Base-by-base conservation (phyloP, 441 rosid species). In the Manihot esculenta region DNA sequence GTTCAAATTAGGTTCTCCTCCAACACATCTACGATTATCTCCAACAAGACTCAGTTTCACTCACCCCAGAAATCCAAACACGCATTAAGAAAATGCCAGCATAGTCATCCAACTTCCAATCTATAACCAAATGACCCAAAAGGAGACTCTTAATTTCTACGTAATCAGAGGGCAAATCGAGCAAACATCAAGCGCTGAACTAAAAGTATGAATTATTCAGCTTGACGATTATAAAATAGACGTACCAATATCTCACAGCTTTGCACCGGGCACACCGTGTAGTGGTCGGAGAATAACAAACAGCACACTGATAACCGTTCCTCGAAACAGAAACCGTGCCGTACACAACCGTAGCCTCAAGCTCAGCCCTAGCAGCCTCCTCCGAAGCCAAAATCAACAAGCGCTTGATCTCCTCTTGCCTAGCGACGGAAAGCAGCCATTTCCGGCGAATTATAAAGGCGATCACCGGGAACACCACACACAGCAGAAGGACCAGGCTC, bases 201-300 rank as follows among this genome's bases (percentile, higher is more conserved):
- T 33, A 30, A 55, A 33, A 21, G 5, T 41, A 33, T 33, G 64
- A 17, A 1, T 5, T 49, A 44, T 13, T 41, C 0, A 66, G 38
- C 44, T 23, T 11, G 57, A 27, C 47, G 23, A 13, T 57, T 2
- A 66, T n/a, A 50, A 66, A 73, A 72, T n/a, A 17, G 51, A 71
- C 90, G 18, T 77, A 95, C 99, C 99, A 95, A 76, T 95, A 95
- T 24, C 97, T 85, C 69, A 89, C 91, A 2, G 92, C 75, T 78
- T 92, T 95, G 82, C 99, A 95, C 20, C 78, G 88, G 48, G 99
- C 77, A 77, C 99, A 92, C 12, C 97, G 86, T 21, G 90, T 90
- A 3, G 92, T 84, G 56, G 99, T 92, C 23, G 85, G 86, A 77
- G 62, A 77, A 74, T 70, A 89, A 74, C 99, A 94, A 75, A 92